These are phyloP conservation scores for Arxiozyma telluris DNA, from an alignment of 1,139 yeast genomes.

Conservation along the genomic window DNA sequence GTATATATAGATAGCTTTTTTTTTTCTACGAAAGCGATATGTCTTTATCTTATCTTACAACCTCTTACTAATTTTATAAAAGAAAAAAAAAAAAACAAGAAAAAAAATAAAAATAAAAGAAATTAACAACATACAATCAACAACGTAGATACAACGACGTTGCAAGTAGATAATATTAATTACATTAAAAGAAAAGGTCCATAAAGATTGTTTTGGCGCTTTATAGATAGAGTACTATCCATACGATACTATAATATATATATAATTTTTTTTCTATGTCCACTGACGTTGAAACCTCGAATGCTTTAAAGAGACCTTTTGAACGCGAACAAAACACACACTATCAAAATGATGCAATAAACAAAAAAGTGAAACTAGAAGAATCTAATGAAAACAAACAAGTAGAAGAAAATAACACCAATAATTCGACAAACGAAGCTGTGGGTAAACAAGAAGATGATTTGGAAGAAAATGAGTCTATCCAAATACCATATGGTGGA, in stretches of 20 bases:
- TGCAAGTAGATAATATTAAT: background rate
- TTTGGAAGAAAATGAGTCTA: constrained; percentile 1
- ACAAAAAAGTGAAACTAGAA: background rate
- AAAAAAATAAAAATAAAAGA: too few relatives aligned
- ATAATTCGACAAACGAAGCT: background rate
- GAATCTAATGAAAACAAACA: background rate
- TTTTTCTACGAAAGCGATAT: too few relatives aligned
- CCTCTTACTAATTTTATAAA: background rate
- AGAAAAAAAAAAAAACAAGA: too few relatives aligned
- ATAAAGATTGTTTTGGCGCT: too few relatives aligned
- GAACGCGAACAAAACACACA: background rate
- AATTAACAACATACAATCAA: background rate
- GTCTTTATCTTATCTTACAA: background rate
- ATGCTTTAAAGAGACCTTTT: background rate
- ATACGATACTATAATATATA: background rate
- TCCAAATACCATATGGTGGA: constrained; percentile 3
- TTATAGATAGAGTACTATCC: background rate
- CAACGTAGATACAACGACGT: background rate
- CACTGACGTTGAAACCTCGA: background rate
- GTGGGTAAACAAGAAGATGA: background rate
- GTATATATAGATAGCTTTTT: too few relatives aligned
- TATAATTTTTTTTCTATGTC: background rate
- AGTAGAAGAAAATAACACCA: background rate
- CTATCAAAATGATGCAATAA: background rate
- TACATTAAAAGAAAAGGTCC: too few relatives aligned